Percentiles rank a stretch among this genome's conserved stretches.
These are phyloP conservation scores for Pseudogymnoascus sp. DNA, from an alignment of 2,329 filamentous ascomycete species.

Conservation along the genomic window DNA sequence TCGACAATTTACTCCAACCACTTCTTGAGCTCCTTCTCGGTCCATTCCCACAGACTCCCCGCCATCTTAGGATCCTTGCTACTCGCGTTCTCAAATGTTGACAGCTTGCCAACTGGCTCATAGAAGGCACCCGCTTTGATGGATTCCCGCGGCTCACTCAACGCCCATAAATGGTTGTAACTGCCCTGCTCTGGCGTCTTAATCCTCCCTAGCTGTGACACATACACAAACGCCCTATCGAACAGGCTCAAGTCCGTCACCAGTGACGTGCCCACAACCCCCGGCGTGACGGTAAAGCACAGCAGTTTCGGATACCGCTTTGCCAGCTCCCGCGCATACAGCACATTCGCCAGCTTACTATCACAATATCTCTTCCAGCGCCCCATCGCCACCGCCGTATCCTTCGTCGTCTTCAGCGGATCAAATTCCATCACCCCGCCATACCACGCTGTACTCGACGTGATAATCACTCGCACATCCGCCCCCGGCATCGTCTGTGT, in stretches of 20 bases:
- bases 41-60: conserved; percentile 30
- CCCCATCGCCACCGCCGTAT: conserved; percentile 16
- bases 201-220: background rate
- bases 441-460: conserved; percentile 14
- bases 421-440: conserved; percentile 25
- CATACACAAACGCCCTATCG: conserved; percentile 5
- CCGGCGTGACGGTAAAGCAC: conserved; percentile 33
- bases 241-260: background rate
- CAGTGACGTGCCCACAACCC: conserved; percentile 32
- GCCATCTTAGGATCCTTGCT: conserved; percentile 24
- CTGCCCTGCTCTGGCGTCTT: conserved; percentile 29
- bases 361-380: conserved; percentile 34
- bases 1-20: background rate
- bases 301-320: conserved; percentile 30
- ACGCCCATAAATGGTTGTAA: conserved; percentile 34
- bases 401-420: conserved; percentile 21
- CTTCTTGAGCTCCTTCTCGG: conserved; percentile 25
- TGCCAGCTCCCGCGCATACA: conserved; percentile 34
- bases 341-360: conserved; percentile 39
- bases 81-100: background rate
- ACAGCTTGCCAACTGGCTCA: conserved; percentile 27
- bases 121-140: conserved; percentile 31
- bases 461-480: conserved; percentile 17
- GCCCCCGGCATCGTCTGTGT: conserved; percentile 17
- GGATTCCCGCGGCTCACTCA: conserved; percentile 22